A percentile compares a stretch with the other conserved stretches of the same genome.
Evolutionary conservation across 1,284 basidiomycete genomes (phyloP).

Genomic region (Mycena sp.): DNA sequence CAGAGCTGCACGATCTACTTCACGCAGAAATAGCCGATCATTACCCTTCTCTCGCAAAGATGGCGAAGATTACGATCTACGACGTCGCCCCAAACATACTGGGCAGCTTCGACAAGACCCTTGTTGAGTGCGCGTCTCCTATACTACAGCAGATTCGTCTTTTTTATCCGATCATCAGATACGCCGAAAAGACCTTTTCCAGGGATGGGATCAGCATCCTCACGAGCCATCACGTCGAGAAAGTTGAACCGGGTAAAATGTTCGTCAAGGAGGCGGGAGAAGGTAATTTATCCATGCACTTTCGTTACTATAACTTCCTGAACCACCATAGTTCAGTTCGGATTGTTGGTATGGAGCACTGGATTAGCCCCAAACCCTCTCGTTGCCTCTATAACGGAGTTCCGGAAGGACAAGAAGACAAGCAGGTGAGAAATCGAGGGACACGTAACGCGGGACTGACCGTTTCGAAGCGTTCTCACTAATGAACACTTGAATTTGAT

Average conservation of each 20-base stretch:
- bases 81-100: slow-evolving; percentile 78
- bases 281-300: slow-evolving; percentile 40
- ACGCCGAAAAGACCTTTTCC: slow-evolving; percentile 77
- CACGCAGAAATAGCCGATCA: slow-evolving; percentile 77
- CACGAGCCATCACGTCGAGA: slow-evolving; percentile 82
- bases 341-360: slow-evolving; percentile 89
- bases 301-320: slow-evolving; percentile 16
- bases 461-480: slow-evolving; percentile 60
- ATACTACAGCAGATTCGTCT: neutral
- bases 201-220: slow-evolving; percentile 83
- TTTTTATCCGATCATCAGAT: slow-evolving; percentile 49
- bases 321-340: slow-evolving; percentile 70
- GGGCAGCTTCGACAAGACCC: slow-evolving; percentile 77
- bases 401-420: slow-evolving; percentile 71
- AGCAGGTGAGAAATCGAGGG: slow-evolving; percentile 54
- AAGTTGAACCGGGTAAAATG: slow-evolving; percentile 72
- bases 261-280: slow-evolving; percentile 72
- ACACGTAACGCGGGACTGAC: too few relatives aligned
- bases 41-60: slow-evolving; percentile 68
- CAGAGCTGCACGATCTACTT: slow-evolving; percentile 88
- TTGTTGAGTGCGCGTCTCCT: slow-evolving; percentile 62
- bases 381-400: slow-evolving; percentile 65
- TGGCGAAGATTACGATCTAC: too few relatives aligned
- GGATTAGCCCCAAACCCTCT: slow-evolving; percentile 85
- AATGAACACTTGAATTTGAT: slow-evolving; percentile 72